These are phyloP conservation scores for Filosporella fistucella DNA, from an alignment of 495 filamentous ascomycete genomes.

Conservation along the genomic window DNA sequence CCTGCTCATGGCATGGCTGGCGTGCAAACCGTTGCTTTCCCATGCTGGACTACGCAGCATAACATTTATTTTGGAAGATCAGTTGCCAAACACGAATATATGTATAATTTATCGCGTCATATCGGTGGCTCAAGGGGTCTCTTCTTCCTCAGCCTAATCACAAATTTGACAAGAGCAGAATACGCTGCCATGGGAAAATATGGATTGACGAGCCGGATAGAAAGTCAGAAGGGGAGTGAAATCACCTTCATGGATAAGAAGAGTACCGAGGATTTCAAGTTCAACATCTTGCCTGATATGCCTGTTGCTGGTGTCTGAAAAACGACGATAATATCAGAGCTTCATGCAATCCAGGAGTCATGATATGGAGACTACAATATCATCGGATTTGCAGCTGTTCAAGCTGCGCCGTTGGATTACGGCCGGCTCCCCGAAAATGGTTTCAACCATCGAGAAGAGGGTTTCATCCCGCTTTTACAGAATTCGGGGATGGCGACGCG, in stretches of 20 bases:
- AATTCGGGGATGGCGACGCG: no score
- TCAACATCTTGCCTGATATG: no score
- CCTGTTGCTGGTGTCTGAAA: no score
- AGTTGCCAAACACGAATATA: neutral
- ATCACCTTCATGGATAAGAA: neutral
- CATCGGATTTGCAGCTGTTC: no score
- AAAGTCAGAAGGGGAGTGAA: neutral
- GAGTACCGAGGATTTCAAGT: neutral
- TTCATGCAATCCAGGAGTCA: no score
- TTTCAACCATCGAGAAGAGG: no score
- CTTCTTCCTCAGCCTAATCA: neutral
- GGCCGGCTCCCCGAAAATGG: no score
- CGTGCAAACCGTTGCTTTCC: constrained; percentile 3
- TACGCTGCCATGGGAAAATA: neutral
- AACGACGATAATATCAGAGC: no score
- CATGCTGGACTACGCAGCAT: constrained; percentile 7
- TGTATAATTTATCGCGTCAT: neutral
- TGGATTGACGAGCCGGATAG: neutral
- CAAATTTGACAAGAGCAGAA: neutral
- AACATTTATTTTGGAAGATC: neutral
- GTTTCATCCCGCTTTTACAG: no score
- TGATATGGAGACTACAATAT: no score
- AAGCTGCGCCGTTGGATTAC: no score
- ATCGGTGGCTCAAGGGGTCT: constrained; percentile 1
- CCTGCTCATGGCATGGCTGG: constrained; percentile 3